Evolutionary conservation across 139 green algal species (phyloP).

Genomic region (Haematococcus sp.): DNA sequence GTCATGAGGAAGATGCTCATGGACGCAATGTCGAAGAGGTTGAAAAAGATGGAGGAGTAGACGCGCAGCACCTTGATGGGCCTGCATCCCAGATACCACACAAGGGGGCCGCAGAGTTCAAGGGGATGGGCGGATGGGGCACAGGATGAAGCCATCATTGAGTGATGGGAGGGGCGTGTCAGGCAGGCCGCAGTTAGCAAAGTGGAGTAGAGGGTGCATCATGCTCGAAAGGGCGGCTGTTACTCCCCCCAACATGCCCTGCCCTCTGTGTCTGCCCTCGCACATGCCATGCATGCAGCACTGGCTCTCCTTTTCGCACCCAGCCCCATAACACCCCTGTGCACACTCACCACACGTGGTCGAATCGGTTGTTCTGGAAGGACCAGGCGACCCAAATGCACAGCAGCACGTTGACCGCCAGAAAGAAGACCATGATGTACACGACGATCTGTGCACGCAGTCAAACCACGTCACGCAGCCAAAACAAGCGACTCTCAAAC

Average conservation of each 20-base stretch:
- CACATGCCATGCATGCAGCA: too few species aligned
- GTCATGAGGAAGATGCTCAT: conserved; percentile 28
- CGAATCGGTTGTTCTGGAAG: conserved; percentile 28
- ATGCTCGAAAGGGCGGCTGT: too few species aligned
- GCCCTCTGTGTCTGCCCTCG: too few species aligned
- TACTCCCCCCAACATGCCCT: too few species aligned
- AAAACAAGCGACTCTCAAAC: too few species aligned
- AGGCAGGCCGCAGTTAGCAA: too few species aligned
- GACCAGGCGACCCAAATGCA: conserved; percentile 35
- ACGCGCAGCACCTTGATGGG: conserved; percentile 9
- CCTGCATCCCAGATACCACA: not conserved
- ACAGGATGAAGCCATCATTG: not conserved
- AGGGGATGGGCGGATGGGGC: too few species aligned
- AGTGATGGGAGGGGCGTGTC: not conserved
- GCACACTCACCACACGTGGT: conserved; percentile 13
- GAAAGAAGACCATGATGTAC: conserved; percentile 14
- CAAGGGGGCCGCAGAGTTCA: not conserved
- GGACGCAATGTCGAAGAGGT: conserved; percentile 29
- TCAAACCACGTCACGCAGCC: too few species aligned
- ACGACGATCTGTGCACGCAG: not conserved
- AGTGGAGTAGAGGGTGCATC: too few species aligned
- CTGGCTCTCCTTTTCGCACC: too few species aligned
- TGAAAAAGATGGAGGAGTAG: conserved; percentile 23
- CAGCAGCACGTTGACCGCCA: conserved; percentile 15
- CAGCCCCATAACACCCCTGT: too few species aligned